These are phyloP conservation scores for Monascus ruber DNA, from an alignment of 2,329 filamentous ascomycete species.

Conservation along the genomic window DNA sequence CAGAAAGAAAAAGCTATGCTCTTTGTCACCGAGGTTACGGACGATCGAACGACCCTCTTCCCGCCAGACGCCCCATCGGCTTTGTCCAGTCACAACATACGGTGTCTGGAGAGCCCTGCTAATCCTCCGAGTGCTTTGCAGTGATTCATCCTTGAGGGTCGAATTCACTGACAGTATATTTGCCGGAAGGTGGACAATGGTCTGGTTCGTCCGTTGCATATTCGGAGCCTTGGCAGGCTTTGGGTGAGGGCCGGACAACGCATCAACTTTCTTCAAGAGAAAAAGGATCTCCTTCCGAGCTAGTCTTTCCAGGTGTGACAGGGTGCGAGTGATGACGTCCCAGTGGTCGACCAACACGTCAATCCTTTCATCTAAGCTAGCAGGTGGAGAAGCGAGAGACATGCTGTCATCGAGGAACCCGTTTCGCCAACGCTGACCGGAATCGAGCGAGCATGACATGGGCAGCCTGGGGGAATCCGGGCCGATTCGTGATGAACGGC, in stretches of 20 bases:
- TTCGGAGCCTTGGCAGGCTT: constrained; percentile 36
- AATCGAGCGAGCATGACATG: constrained; percentile 32
- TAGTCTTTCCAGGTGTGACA: constrained; percentile 42
- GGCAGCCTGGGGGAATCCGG: constrained; percentile 20
- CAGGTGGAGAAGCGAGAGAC: constrained; percentile 35
- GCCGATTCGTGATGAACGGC: constrained; percentile 23
- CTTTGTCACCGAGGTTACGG: constrained; percentile 42
- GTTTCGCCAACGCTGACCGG: constrained; percentile 27
- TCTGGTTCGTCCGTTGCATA: constrained; percentile 38
- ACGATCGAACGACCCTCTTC: constrained; percentile 49
- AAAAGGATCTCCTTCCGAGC: constrained; percentile 42
- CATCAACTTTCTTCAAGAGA: constrained; percentile 39
- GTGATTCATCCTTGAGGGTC: constrained; percentile 36
- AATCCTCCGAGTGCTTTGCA: constrained; percentile 39
- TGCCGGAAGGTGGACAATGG: constrained; percentile 38
- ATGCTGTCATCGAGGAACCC: constrained; percentile 28
- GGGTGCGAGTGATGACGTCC: constrained; percentile 47
- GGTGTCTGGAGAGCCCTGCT: constrained; percentile 45
- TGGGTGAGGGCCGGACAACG: constrained; percentile 26
- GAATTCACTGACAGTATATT: constrained; percentile 36
- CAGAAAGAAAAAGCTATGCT: constrained; percentile 49
- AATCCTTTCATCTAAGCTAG: constrained; percentile 42
- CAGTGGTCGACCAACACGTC: constrained; percentile 47
- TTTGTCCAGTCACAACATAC: constrained; percentile 46
- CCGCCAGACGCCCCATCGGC: constrained; percentile 49